Base-by-base conservation (phyloP, 768 basidiomycete genomes). In the Pleurotus eryngii region DNA sequence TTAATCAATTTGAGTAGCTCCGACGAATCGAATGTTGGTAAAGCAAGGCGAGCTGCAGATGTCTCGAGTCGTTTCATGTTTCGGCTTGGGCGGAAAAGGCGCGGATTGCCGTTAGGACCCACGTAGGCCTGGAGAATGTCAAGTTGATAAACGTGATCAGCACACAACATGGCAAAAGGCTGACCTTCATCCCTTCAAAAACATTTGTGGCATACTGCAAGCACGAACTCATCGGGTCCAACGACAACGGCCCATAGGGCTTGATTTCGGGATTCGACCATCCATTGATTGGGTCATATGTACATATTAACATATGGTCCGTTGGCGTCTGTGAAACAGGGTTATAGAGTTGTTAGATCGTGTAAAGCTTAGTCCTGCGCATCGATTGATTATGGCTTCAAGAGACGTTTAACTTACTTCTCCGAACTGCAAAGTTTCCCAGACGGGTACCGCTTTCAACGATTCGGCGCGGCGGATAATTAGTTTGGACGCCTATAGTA, bases 171-270 rank as follows among this genome's bases (percentile, higher is more conserved):
- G 3, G 22, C 38, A 24, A 39, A 47, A 40, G 1, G 59, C 72
- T 11, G 17, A 75, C 79, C 75, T 81, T 96, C 83, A 96, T 86
- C 6, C 95, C 92, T 70, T 97, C 94, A 65, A 97, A 95, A 14
- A 87, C 82, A 60, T 85, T 81, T 35, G 91, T 86, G 7, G 88
- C 89, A 72, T 96, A 96, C 65, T 97, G 95, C 61, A 97, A 79
- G 48, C 93, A 94, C 43, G 87, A 66, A 76, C 83, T 64, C 56
- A 84, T 82, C 4, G 91, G 91, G 63, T 92, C 88, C 9, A 93
- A 71, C 3, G 70, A 68, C 40, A 93, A 64, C 2, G 87, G 86
- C 0, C 79, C 86, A 63, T 92, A 90, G 0, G 89, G 88, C 63
- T 82, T 85, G 65, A 92, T 88, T 62, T 87, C 81, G 0, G 90